Evolutionary conservation across 257 asterid genomes (phyloP).

Genomic region (Gentiana macrophylla): DNA sequence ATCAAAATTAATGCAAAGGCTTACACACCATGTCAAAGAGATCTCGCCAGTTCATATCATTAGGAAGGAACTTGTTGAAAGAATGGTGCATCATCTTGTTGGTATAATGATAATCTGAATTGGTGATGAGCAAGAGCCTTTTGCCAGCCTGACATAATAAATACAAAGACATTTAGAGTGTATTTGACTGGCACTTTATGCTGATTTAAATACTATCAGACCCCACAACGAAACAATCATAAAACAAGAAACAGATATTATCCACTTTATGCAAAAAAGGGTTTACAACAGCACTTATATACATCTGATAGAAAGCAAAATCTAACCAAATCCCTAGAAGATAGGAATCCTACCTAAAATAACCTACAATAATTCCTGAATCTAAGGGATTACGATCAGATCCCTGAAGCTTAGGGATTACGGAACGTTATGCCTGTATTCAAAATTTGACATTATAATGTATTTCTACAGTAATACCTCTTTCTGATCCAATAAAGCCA

Average conservation of each 20-base stretch:
- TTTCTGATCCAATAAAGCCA: conserved; percentile 81
- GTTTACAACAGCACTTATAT: too few species aligned
- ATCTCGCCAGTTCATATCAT: conserved; percentile 82
- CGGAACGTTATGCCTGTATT: too few species aligned
- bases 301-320: too few species aligned
- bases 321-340: too few species aligned
- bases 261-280: too few species aligned
- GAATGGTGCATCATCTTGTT: conserved; percentile 95
- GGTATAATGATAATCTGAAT: conserved; percentile 85
- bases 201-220: not conserved
- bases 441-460: not conserved
- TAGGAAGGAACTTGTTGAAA: conserved; percentile 85
- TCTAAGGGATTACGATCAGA: too few species aligned
- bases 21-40: conserved; percentile 77
- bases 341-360: too few species aligned
- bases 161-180: conserved; percentile 5
- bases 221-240: not conserved
- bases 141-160: conserved; percentile 67
- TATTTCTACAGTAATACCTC: conserved; percentile 34
- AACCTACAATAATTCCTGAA: too few species aligned
- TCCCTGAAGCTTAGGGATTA: too few species aligned
- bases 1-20: not conserved
- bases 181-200: not conserved
- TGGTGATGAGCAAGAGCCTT: conserved; percentile 77
- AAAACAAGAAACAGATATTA: not conserved